Evolutionary conservation across 2,329 filamentous ascomycete genomes (phyloP).

Genomic region (Huntiella moniliformis): DNA sequence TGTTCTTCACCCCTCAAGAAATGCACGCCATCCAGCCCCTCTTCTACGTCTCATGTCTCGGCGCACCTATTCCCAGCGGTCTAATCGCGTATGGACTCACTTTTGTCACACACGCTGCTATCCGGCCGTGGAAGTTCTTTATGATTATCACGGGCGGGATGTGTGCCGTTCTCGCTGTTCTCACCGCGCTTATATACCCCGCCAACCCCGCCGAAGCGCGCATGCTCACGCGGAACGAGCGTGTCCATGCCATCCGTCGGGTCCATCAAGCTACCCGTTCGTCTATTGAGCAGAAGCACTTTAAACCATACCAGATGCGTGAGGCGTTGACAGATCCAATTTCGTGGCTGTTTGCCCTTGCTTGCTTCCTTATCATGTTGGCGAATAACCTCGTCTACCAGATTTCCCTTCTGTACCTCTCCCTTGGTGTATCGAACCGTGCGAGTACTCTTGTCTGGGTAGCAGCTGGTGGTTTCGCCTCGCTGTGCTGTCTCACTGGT

Average conservation of each 20-base stretch:
- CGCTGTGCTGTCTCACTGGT: constrained; percentile 10
- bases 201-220: constrained; percentile 23
- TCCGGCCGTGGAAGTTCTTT: constrained; percentile 32
- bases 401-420: constrained; percentile 20
- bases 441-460: constrained; percentile 21
- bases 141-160: constrained; percentile 40
- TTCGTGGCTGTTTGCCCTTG: constrained; percentile 18
- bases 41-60: constrained; percentile 16
- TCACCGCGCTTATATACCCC: constrained; percentile 37
- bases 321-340: constrained; percentile 18
- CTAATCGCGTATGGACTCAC: constrained; percentile 15
- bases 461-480: constrained; percentile 1
- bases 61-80: constrained; percentile 15
- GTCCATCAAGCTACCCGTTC: constrained; percentile 12
- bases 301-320: constrained; percentile 17
- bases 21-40: constrained; percentile 15
- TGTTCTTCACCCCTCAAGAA: constrained; percentile 16
- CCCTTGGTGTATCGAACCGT: constrained; percentile 20
- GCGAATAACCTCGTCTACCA: constrained; percentile 24
- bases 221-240: constrained; percentile 16
- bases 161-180: constrained; percentile 31
- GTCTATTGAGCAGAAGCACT: constrained; percentile 21
- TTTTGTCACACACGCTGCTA: constrained; percentile 17
- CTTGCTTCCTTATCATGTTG: constrained; percentile 19
- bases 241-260: constrained; percentile 17